Conservation (phyloP, 176 grass and related monocot species). For the Canna indica region DNA sequence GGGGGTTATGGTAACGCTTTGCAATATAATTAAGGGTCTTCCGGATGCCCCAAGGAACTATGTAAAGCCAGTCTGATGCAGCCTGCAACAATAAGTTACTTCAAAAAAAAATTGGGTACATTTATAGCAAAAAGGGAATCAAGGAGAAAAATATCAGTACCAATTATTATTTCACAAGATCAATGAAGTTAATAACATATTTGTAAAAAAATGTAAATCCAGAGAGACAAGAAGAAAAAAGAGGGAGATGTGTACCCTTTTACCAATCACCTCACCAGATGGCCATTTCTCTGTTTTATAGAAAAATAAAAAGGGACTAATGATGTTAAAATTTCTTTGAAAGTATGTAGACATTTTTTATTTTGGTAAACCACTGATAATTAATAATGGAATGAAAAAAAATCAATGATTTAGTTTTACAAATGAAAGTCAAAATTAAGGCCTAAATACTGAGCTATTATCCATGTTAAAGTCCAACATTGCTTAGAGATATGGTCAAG, state of each 20-base stretch:
- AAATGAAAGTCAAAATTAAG: no score
- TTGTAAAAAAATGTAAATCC: no score
- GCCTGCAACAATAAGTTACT: constrained; percentile 52
- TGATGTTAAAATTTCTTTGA: neutral
- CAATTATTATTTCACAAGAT: no score
- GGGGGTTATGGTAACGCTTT: constrained; percentile 55
- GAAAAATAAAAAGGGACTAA: constrained; percentile 22
- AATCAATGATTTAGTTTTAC: no score
- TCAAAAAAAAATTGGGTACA: neutral
- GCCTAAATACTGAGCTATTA: no score
- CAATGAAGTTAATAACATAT: no score
- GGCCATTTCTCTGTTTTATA: constrained; percentile 44
- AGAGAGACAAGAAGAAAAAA: no score
- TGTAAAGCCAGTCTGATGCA: constrained; percentile 87
- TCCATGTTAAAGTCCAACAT: no score
- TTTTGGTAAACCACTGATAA: no score
- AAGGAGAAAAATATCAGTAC: no score
- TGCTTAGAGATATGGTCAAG: no score
- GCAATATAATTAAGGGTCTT: constrained; percentile 61
- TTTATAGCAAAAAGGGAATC: neutral
- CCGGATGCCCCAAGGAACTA: constrained; percentile 85
- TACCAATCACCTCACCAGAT: constrained; percentile 71
- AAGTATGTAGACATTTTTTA: neutral
- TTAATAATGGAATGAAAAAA: no score
- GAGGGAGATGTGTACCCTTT: constrained; percentile 40